Evolutionary conservation across 148 eudicot genomes (phyloP), one percentile per base, ranked within the genome.

Genomic region (Heliosperma pusillum): DNA sequence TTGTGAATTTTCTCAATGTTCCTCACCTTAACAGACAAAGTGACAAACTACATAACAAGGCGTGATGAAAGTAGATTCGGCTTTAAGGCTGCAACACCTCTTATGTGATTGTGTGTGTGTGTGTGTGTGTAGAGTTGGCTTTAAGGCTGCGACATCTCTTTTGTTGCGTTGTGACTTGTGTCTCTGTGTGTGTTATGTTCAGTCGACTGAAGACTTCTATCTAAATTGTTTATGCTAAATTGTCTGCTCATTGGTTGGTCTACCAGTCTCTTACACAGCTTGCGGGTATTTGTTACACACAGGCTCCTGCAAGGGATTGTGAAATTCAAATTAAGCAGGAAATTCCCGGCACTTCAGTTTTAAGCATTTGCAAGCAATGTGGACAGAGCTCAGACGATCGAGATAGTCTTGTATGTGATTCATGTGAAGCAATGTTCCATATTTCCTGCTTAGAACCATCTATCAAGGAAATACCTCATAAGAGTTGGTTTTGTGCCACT

Each of bases 371-470:
- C 85, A 81, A 75, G 59, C 80, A 50, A 11, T 95, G 98, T 79
- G 85, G 89, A 79, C 81, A 82, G 69, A 87, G 82, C 56, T 85
- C 93, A 57, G 85, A 92, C 71, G 98, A 90, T 67, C 77, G 79
- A 76, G 87, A 88, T 73, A 79, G 91, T 82, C 83, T 95, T 76
- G 93, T 88, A 17, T 92, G 98, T 76, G 97, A 92, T 83, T 89
- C 93, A 4, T 95, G 98, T 70, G 97, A 95, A 78, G 92, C 81
- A 59, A 81, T 87, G 78, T 94, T 87, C 83, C 98, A 95, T 69
- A 79, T 92, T 64, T 87, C 96, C 58, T 95, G 98, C 76, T 89
- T 89, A 24, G 71, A 87, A 72, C 98, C 96, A 69, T 79, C 89
- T 47, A 77, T 90, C 21, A 79, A 87, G 83, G 89, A 87, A 83